Evolutionary conservation across 495 filamentous ascomycete species (phyloP).

Genomic region (Aspergillus steynii): DNA sequence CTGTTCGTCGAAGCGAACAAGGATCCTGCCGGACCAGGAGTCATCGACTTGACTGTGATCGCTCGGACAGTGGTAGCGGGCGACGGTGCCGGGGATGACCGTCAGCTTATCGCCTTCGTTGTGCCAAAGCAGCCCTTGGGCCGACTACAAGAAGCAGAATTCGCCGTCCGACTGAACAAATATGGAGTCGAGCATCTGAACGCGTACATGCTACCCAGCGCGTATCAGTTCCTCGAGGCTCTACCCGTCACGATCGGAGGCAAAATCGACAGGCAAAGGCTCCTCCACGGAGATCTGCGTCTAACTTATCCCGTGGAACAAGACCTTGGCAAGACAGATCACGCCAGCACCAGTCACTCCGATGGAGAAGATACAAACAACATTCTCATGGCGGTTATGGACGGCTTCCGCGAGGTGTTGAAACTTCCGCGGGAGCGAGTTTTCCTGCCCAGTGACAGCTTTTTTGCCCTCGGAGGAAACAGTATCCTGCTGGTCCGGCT

Average conservation of each 20-base stretch:
- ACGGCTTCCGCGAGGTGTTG: not conserved
- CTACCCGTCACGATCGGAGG: constrained; percentile 28
- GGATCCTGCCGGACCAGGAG: not conserved
- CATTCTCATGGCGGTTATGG: not conserved
- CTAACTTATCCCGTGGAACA: not conserved
- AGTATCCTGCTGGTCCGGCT: constrained; percentile 1
- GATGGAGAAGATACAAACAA: not conserved
- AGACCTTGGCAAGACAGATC: not conserved
- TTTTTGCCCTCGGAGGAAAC: constrained; percentile 4
- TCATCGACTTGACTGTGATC: not conserved
- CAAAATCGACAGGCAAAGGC: constrained; percentile 27
- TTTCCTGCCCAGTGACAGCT: not conserved
- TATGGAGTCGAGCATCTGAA: not conserved
- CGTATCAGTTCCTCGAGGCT: constrained; percentile 19
- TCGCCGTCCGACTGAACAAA: not conserved
- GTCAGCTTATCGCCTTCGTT: constrained; percentile 14
- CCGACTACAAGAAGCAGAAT: not conserved
- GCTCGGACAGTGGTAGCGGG: not conserved
- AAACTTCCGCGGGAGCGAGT: not conserved
- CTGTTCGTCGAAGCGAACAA: not conserved
- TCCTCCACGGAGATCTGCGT: constrained; percentile 4
- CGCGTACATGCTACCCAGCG: not conserved
- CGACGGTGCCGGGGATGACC: not conserved
- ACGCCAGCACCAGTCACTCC: not conserved
- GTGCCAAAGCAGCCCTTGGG: constrained; percentile 29